Percentiles rank a stretch among this genome's conserved stretches.
Conservation (phyloP, 805 yeast genomes). For the Starmerella floricola region DNA sequence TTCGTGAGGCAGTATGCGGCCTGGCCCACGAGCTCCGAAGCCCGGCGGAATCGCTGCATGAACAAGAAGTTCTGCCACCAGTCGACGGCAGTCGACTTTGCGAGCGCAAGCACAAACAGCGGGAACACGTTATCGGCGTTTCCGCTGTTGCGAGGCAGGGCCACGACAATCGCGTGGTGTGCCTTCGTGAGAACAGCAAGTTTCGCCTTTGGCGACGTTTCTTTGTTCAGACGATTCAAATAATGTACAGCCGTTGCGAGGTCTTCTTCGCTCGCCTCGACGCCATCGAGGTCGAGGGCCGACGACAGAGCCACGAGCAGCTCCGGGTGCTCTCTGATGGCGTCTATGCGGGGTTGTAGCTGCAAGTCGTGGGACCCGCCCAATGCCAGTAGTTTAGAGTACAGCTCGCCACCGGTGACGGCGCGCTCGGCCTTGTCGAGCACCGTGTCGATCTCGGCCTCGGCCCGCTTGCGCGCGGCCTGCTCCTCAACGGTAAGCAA, state of each 20-base stretch:
- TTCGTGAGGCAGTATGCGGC: conserved; percentile 34
- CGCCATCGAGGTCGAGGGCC: conserved; percentile 8
- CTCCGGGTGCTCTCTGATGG: conserved; percentile 10
- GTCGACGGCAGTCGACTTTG: conserved; percentile 26
- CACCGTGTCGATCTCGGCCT: conserved; percentile 22
- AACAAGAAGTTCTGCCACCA: conserved; percentile 30
- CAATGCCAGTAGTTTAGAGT: conserved; percentile 28
- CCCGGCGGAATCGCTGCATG: conserved; percentile 32
- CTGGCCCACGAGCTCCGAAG: conserved; percentile 29
- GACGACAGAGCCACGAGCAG: conserved; percentile 5
- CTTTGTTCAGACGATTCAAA: conserved; percentile 21
- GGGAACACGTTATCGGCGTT: conserved; percentile 34
- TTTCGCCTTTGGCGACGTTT: conserved; percentile 29
- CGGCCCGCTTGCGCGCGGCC: conserved; percentile 26
- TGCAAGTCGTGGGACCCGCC: conserved; percentile 20
- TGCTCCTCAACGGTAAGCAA: conserved; percentile 27
- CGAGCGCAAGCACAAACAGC: conserved; percentile 28
- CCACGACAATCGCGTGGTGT: conserved; percentile 30
- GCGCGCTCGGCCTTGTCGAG: conserved; percentile 30
- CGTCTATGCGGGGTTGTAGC: conserved; percentile 18
- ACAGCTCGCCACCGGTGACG: conserved; percentile 29
- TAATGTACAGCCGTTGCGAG: conserved; percentile 11
- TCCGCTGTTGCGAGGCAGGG: conserved; percentile 19
- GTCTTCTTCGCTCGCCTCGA: not conserved
- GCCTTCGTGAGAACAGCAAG: conserved; percentile 28